Conservation (phyloP, 2,329 filamentous ascomycete genomes). For the Fusarium nurragi region DNA sequence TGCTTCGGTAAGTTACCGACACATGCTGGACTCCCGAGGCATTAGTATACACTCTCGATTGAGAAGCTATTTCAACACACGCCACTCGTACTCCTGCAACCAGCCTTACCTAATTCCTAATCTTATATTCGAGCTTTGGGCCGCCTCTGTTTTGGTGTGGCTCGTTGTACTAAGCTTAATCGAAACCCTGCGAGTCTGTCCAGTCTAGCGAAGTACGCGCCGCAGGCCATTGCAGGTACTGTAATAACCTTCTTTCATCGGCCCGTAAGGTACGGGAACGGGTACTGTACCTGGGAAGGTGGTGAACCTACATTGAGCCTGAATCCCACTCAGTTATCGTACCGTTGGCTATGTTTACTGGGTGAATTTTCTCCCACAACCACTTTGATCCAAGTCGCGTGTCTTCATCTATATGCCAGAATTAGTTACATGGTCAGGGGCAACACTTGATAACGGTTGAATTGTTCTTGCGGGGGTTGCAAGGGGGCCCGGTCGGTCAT, state of each 20-base stretch:
- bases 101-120: neutral
- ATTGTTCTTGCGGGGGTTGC: constrained; percentile 25
- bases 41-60: neutral
- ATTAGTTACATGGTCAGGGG: constrained; percentile 22
- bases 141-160: constrained; percentile 4
- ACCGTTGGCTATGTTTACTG: neutral
- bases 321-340: neutral
- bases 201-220: constrained; percentile 5
- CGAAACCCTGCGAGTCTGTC: constrained; percentile 4
- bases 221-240: constrained; percentile 5
- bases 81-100: neutral
- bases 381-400: neutral
- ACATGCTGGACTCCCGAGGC: no score
- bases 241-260: constrained; percentile 14
- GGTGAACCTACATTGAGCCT: neutral
- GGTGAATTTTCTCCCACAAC: neutral
- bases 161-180: constrained; percentile 14
- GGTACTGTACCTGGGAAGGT: neutral
- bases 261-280: constrained; percentile 3
- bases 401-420: neutral
- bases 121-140: neutral
- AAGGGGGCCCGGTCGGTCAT: constrained; percentile 37
- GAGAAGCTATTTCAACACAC: neutral
- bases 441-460: constrained; percentile 20
- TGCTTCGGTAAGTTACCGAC: neutral